phyloP scores from a whole-genome alignment of 768 basidiomycete genomes.

The Krasilnikovozyma curviuscula region DNA sequence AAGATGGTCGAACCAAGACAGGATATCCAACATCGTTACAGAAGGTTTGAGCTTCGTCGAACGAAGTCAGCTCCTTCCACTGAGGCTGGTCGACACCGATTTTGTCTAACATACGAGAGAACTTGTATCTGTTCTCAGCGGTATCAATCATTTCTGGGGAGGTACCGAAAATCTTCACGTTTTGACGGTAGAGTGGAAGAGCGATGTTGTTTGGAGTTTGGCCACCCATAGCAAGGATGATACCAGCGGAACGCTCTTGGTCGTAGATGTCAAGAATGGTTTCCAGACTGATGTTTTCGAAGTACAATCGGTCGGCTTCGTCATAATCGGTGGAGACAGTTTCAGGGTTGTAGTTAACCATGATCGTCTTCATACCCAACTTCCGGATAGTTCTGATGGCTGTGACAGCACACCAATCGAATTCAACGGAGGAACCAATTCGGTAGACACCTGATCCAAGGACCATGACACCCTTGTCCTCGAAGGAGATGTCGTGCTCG shows the following conservation, averaged over 20 bases:
- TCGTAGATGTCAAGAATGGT: conserved; percentile 96
- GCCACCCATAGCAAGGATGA: conserved; percentile 94
- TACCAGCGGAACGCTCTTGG: conserved; percentile 63
- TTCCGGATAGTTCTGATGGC: conserved; percentile 89
- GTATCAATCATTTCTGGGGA: conserved; percentile 99
- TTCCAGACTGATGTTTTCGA: conserved; percentile 94
- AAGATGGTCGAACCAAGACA: conserved; percentile 89
- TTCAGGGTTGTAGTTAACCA: conserved; percentile 99
- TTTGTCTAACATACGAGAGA: conserved; percentile 89
- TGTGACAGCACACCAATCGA: conserved; percentile 98
- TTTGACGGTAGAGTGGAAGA: conserved; percentile 81
- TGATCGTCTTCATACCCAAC: conserved; percentile 83
- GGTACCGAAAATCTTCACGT: conserved; percentile 94
- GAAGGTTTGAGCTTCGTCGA: conserved; percentile 69
- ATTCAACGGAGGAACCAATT: conserved; percentile 97
- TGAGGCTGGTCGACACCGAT: conserved; percentile 95
- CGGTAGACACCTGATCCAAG: conserved; percentile 96
- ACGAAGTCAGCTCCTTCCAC: conserved; percentile 91
- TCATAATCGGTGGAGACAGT: conserved; percentile 98
- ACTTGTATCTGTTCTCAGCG: conserved; percentile 97
- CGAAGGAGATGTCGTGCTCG: conserved; percentile 75
- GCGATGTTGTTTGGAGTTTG: conserved; percentile 99
- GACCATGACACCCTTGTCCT: conserved; percentile 88
- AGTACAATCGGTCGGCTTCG: conserved; percentile 93
- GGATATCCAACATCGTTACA: conserved; percentile 87